Evolutionary conservation across 768 basidiomycete genomes (phyloP), one percentile per base, ranked within the genome.

Genomic region (Russula olivacea): DNA sequence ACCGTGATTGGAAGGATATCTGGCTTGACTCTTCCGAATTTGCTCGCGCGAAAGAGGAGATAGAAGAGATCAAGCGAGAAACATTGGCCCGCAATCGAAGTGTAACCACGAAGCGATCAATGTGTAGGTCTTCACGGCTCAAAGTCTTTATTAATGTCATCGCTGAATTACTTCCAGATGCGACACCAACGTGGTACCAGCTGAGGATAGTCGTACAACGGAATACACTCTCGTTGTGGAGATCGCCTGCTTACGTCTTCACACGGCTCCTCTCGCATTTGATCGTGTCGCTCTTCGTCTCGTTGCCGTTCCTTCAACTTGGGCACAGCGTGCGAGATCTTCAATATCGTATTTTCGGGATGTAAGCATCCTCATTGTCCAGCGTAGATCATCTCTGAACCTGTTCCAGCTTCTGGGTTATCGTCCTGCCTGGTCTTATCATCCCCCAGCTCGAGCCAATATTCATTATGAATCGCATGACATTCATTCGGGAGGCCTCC

Each of bases 201-300:
- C 77, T 94, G 63, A 79, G 79, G 69, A 77, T 79, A 12, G 91
- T 96, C 59, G 78, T 85, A 19, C 64, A 75, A n/a, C 80, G 92
- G 40, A 91, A 91, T 71, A 84, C 85, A 68, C 69, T 77, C 7
- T 84, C 90, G 1, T 76, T 94, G 19, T 94, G 90, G 89, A 79
- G 93, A 62, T 89, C 86, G 8, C 89, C 91, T 1, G 86, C 92
- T 66, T 95, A 94, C 71, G 85, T 91, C 54, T 94, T 87, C 77
- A 91, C 84, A 55, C 83, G 93, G 30, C 76, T 93, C 19, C 91
- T 91, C 73, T 83, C 88, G 14, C 87, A 89, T 67, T 78, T 81
- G 4, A 84, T 85, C 71, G 82, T 89, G 59, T 83, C 88, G 12
- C 75, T 91, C 11, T 83, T 83, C 70, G 79, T 91, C 61, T 87